These are phyloP conservation scores for Cyclotella baltica DNA, from an alignment of 108 stramenopile genomes.

Conservation along the genomic window DNA sequence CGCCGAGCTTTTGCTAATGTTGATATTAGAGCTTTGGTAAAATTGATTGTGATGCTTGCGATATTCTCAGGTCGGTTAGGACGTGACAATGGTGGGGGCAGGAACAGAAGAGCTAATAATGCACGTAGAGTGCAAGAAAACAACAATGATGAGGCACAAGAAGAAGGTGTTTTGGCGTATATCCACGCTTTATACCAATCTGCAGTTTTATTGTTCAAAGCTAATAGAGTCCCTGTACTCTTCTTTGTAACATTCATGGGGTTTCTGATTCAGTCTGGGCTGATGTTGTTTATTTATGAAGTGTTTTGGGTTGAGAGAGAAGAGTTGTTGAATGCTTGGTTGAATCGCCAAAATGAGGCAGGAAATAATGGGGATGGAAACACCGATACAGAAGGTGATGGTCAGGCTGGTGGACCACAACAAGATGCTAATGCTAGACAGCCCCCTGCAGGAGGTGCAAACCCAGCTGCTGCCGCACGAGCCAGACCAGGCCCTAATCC, in stretches of 20 bases:
- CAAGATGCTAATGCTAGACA: neutral
- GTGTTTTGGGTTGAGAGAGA: conserved; percentile 50
- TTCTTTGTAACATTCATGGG: conserved; percentile 32
- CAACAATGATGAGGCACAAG: conserved; percentile 8
- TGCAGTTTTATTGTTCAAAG: conserved; percentile 22
- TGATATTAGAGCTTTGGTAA: conserved; percentile 32
- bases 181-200: neutral
- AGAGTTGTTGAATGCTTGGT: conserved; percentile 35
- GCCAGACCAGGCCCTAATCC: conserved; percentile 8
- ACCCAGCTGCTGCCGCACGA: neutral
- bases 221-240: conserved; percentile 33
- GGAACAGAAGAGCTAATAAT: neutral
- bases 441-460: neutral
- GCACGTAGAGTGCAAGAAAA: conserved; percentile 7
- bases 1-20: conserved; percentile 42
- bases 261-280: conserved; percentile 41
- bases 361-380: neutral
- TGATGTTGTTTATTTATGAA: conserved; percentile 50
- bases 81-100: neutral
- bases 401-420: conserved; percentile 1
- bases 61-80: conserved; percentile 36
- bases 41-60: conserved; percentile 44
- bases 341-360: conserved; percentile 18
- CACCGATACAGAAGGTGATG: conserved; percentile 1
- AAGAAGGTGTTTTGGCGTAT: neutral